Conservation (phyloP, 2,329 filamentous ascomycete genomes). For the Alternaria ethzedia region DNA sequence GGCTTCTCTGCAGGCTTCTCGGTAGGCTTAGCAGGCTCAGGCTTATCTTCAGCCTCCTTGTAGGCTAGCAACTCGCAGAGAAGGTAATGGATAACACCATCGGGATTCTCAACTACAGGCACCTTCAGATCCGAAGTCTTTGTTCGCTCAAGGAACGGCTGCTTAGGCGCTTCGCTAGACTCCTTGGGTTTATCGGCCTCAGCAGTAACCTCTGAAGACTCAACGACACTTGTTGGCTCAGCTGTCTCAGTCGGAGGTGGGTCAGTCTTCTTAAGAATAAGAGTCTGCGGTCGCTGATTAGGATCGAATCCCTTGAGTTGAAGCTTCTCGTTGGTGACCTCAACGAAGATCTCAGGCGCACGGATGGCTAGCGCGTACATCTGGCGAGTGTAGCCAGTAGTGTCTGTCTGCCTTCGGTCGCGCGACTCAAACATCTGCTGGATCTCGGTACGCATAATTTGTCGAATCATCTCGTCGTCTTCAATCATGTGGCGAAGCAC, state of each 20-base stretch:
- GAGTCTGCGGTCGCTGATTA: slow-evolving; percentile 59
- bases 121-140: slow-evolving; percentile 77
- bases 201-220: slow-evolving; percentile 34
- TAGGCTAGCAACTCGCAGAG: slow-evolving; percentile 92
- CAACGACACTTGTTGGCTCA: slow-evolving; percentile 18
- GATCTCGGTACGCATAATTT: slow-evolving; percentile 92
- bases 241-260: slow-evolving; percentile 23
- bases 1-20: slow-evolving; percentile 43
- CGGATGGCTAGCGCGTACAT: slow-evolving; percentile 82
- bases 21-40: slow-evolving; percentile 54
- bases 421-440: slow-evolving; percentile 72
- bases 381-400: slow-evolving; percentile 74
- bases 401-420: slow-evolving; percentile 64
- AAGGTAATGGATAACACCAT: slow-evolving; percentile 93
- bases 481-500: slow-evolving; percentile 92
- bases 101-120: slow-evolving; percentile 87
- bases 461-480: slow-evolving; percentile 87
- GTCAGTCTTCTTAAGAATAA: slow-evolving; percentile 60
- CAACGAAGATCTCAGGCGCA: slow-evolving; percentile 83
- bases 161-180: slow-evolving; percentile 38
- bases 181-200: slow-evolving; percentile 46
- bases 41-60: slow-evolving; percentile 88
- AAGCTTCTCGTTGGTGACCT: slow-evolving; percentile 84
- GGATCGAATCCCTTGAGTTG: slow-evolving; percentile 71
- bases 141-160: slow-evolving; percentile 65